These are phyloP conservation scores for Pyrrhoderma noxium DNA, from an alignment of 1,284 basidiomycete genomes.

Conservation along the genomic window DNA sequence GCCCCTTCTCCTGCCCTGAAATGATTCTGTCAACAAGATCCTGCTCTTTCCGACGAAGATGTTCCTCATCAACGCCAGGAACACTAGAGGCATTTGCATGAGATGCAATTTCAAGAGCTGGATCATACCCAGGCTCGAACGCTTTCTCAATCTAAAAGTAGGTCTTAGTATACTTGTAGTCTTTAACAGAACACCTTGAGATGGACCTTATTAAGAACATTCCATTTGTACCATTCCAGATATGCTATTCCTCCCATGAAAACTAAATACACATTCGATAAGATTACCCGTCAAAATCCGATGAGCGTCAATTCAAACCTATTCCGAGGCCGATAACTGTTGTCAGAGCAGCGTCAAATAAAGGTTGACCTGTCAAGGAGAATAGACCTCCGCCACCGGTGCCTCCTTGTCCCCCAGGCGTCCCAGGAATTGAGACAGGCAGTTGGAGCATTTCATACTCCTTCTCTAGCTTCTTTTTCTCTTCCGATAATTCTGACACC, in stretches of 20 bases:
- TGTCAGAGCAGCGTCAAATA: constrained; percentile 50
- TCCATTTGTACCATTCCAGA: constrained; percentile 72
- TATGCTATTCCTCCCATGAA: constrained; percentile 69
- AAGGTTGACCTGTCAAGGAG: constrained; percentile 17
- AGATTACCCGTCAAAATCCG: not conserved
- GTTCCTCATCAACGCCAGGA: constrained; percentile 33
- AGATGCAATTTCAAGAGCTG: constrained; percentile 66
- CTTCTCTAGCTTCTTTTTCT: not conserved
- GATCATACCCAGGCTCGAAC: constrained; percentile 64
- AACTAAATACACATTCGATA: constrained; percentile 30
- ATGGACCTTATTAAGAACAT: constrained; percentile 57
- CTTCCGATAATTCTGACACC: too few relatives aligned
- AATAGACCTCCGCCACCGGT: constrained; percentile 16
- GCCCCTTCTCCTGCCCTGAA: constrained; percentile 59
- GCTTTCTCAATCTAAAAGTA: constrained; percentile 50
- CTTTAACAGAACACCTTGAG: constrained; percentile 28
- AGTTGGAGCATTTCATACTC: constrained; percentile 11
- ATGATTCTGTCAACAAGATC: constrained; percentile 72
- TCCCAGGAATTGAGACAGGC: constrained; percentile 15
- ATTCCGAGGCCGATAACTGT: constrained; percentile 54
- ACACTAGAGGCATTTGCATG: constrained; percentile 29
- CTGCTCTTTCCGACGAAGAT: constrained; percentile 67
- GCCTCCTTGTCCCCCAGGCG: constrained; percentile 15
- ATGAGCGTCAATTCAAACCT: constrained; percentile 30
- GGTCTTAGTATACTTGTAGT: constrained; percentile 6